A percentile compares a stretch with the other conserved stretches of the same genome.
Evolutionary conservation across 208 protist genomes (phyloP).

Genomic region (Acanthamoeba castellanii): DNA sequence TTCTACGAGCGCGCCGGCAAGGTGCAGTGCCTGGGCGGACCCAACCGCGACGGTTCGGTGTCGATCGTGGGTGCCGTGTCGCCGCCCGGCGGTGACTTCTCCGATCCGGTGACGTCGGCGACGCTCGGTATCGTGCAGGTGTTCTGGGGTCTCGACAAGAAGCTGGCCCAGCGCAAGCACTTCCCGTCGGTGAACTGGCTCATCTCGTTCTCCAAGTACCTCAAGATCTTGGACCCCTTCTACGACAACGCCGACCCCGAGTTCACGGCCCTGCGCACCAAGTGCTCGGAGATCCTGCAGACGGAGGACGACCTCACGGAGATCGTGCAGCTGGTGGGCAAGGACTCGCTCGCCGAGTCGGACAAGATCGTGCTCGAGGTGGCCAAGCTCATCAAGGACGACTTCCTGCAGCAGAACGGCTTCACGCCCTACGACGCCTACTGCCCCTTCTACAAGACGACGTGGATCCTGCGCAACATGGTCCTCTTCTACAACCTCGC

Average conservation of each 20-base stretch:
- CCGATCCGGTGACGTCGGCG: constrained; percentile 99
- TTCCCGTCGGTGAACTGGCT: constrained; percentile 99
- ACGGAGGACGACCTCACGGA: constrained; percentile 99
- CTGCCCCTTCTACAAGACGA: constrained; percentile 95
- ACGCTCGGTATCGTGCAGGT: constrained; percentile 99
- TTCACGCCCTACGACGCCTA: constrained; percentile 98
- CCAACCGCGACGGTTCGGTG: constrained; percentile 97
- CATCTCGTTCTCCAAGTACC: constrained; percentile 99
- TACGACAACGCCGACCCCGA: constrained; percentile 97
- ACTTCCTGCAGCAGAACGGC: constrained; percentile 99
- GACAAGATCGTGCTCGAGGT: constrained; percentile 99
- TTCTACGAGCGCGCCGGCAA: constrained; percentile 98
- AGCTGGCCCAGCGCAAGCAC: constrained; percentile 99
- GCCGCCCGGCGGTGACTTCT: constrained; percentile 99
- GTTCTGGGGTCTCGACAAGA: constrained; percentile 99
- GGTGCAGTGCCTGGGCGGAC: constrained; percentile 95
- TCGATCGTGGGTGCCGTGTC: constrained; percentile 99
- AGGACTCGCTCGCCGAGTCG: constrained; percentile 99
- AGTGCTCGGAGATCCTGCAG: constrained; percentile 97
- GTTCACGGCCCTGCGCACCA: constrained; percentile 96
- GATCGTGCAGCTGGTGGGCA: constrained; percentile 99
- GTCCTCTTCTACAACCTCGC: constrained; percentile 97
- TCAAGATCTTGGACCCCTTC: constrained; percentile 97
- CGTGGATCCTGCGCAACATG: constrained; percentile 98
- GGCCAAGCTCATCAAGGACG: constrained; percentile 99